These are phyloP conservation scores for Tuber melanosporum DNA, from an alignment of 495 filamentous ascomycete species.

Conservation along the genomic window DNA sequence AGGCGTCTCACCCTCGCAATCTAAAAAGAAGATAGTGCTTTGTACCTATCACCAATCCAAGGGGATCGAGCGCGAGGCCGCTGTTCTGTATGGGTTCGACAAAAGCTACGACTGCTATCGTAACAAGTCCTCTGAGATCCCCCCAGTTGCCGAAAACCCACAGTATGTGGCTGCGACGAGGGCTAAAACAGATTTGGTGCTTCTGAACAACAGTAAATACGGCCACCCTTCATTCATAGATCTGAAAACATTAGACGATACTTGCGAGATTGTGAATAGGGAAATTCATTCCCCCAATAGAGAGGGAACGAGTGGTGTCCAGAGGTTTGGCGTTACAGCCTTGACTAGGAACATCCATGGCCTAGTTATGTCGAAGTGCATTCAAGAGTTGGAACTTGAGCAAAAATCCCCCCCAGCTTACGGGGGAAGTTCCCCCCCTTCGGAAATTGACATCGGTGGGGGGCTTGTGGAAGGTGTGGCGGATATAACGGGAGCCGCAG, in stretches of 20 bases:
- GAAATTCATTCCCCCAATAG: not conserved
- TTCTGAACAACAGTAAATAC: not conserved
- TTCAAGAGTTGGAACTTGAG: not conserved
- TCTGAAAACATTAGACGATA: not conserved
- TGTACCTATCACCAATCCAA: slow-evolving; percentile 22
- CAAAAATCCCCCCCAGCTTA: not conserved
- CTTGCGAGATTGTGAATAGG: slow-evolving; percentile 10
- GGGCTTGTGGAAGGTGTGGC: slow-evolving; percentile 10
- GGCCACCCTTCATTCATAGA: slow-evolving; percentile 2
- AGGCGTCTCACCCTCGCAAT: not conserved
- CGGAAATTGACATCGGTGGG: not conserved
- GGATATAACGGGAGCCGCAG: slow-evolving; percentile 10
- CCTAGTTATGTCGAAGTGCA: not conserved
- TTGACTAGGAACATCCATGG: not conserved
- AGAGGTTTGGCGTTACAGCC: not conserved
- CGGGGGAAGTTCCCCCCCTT: not conserved
- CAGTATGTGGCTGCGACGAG: slow-evolving; percentile 17
- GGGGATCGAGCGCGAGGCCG: slow-evolving; percentile 23
- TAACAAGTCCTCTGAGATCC: not conserved
- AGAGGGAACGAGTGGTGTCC: not conserved
- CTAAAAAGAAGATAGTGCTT: slow-evolving; percentile 10
- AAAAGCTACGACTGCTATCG: slow-evolving; percentile 2
- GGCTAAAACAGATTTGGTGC: slow-evolving; percentile 12
- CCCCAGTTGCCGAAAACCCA: not conserved
- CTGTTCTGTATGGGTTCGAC: slow-evolving; percentile 14